These are phyloP conservation scores for Aureobasidium sp. DNA, from an alignment of 2,329 filamentous ascomycete genomes.

Conservation along the genomic window DNA sequence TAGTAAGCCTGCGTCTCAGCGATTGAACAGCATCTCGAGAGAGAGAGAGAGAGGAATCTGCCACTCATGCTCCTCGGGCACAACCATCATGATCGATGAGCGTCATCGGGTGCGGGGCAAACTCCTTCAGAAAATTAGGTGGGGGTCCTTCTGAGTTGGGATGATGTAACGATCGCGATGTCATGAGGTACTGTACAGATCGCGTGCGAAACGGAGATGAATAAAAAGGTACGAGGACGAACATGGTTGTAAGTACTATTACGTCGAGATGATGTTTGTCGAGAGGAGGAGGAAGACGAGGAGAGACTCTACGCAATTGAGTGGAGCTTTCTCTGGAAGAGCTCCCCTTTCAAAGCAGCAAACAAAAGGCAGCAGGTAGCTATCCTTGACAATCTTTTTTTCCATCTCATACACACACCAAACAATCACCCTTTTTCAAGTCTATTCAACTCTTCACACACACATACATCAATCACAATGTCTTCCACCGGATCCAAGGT, in stretches of 20 bases:
- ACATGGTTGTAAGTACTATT: not conserved
- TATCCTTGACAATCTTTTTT: too few relatives aligned
- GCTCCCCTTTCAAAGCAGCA: not conserved
- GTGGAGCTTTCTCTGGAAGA: not conserved
- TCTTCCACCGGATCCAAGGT: conserved; percentile 17
- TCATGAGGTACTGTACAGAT: not conserved
- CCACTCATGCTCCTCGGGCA: not conserved
- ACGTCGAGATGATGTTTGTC: not conserved
- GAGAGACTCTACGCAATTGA: not conserved
- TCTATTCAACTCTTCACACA: not conserved
- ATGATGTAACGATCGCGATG: conserved; percentile 11
- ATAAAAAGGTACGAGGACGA: too few relatives aligned
- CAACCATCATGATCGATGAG: not conserved
- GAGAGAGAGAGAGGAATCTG: not conserved
- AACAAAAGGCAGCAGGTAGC: conserved; percentile 11
- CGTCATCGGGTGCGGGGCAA: conserved; percentile 7
- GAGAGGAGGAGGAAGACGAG: not conserved
- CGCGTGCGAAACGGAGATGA: not conserved
- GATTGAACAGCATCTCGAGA: too few relatives aligned
- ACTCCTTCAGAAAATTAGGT: not conserved
- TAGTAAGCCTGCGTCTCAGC: too few relatives aligned
- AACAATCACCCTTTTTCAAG: not conserved
- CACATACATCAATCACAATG: not conserved
- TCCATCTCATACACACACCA: not conserved
- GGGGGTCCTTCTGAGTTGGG: not conserved